Base-by-base conservation (phyloP, 2,329 filamentous ascomycete genomes). In the Alternaria angustiovoidea region DNA sequence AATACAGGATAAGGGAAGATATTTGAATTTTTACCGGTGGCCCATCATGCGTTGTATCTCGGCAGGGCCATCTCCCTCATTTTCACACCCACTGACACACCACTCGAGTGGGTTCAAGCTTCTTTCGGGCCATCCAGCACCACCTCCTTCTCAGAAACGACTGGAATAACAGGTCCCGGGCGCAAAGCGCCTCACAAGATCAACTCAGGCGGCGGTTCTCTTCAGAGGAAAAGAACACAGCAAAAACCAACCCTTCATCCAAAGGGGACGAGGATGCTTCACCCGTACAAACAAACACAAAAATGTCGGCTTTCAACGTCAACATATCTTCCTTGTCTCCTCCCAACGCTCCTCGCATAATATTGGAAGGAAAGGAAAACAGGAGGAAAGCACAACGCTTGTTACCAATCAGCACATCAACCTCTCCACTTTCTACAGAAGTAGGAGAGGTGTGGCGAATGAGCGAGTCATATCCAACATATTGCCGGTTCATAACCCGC, bases 401-500 rank as follows among this genome's bases (percentile, higher is more conserved):
- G 77, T 79, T 79, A 79, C 61, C 77, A 67, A 76, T 79, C 75
- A 77, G 75, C 77, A 75, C 62, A 68, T 62, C 66, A 53, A 61
- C 67, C 67, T 67, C 69, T 69, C 65, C 52, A 12, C 39, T 28
- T 43, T 54, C 49, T 69, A 63, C 59, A 70, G 69, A 65, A 61
- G 65, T 51, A 63, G 53, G 54, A 67, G 66, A 62, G 65, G 64
- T 42, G 68, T 61, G 68, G 76, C 75, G 75, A 79, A 73, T 75
- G 78, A 80, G 71, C 78, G 75, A 80, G 59, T 73, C 77, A 80
- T 80, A 74, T 75, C 78, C 78, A 57, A 57, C 69, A 76, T 75
- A 75, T 79, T 73, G 77, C 76, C 79, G 78, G 77, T 56, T 74
- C 76, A 67, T 77, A 64, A 72, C 70, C 69, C 70, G 71, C 70